Evolutionary conservation across 345 rosid species (phyloP).

Genomic region (Populus davidiana): DNA sequence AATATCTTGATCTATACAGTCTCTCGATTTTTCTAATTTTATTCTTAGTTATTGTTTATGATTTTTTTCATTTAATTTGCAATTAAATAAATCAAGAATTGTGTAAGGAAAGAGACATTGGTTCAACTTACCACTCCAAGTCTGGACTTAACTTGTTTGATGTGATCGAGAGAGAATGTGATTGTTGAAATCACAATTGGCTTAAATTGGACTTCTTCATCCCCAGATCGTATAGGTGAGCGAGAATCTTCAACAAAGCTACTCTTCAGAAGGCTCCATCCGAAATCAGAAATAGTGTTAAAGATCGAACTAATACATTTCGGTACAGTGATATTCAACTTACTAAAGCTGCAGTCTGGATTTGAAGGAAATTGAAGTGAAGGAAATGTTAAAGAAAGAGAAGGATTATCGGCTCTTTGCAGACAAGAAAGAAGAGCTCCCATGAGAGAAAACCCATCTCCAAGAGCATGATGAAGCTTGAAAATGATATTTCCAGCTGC

Average conservation of each 20-base stretch:
- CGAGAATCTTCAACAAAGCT: conserved; percentile 32
- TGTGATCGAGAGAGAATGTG: conserved; percentile 33
- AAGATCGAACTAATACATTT: conserved; percentile 10
- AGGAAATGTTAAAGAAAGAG: conserved; percentile 44
- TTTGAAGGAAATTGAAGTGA: not conserved
- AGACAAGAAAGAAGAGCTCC: conserved; percentile 55
- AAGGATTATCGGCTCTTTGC: conserved; percentile 46
- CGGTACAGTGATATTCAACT: not conserved
- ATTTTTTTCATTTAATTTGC: no score
- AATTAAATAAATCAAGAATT: no score
- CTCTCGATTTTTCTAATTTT: no score
- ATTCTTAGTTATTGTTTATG: no score
- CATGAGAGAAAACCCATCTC: conserved; percentile 56
- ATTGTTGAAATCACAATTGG: conserved; percentile 26
- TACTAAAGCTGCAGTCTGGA: not conserved
- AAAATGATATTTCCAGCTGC: conserved; percentile 37
- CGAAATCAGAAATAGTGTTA: conserved; percentile 37
- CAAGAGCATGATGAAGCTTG: conserved; percentile 69
- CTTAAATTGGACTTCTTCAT: conserved; percentile 31
- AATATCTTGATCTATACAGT: no score
- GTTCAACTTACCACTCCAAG: conserved; percentile 28
- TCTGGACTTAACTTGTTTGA: conserved; percentile 37
- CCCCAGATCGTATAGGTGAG: conserved; percentile 36
- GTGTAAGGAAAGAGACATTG: no score
- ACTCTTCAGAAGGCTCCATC: conserved; percentile 43